These are phyloP conservation scores for Suillus paluster DNA, from an alignment of 768 basidiomycete species.

Conservation along the genomic window DNA sequence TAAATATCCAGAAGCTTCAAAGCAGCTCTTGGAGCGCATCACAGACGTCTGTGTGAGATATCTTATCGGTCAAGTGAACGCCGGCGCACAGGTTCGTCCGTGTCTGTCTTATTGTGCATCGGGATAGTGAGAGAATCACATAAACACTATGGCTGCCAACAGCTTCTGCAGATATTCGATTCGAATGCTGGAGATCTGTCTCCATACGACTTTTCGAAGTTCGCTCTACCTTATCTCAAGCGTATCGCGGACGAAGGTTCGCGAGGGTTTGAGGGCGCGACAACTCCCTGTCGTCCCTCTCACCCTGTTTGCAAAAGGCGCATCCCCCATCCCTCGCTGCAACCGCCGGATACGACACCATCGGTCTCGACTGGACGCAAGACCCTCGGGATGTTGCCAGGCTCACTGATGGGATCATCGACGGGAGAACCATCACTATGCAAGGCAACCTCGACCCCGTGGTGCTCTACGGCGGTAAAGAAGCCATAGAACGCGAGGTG, in stretches of 20 bases:
- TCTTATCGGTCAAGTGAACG: slow-evolving; percentile 90
- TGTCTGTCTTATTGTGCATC: background rate
- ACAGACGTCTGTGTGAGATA: slow-evolving; percentile 91
- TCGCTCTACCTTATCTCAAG: slow-evolving; percentile 80
- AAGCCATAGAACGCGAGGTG: slow-evolving; percentile 86
- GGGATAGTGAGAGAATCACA: background rate
- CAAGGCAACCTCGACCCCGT: slow-evolving; percentile 96
- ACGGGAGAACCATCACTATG: slow-evolving; percentile 54
- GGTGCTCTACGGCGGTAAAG: slow-evolving; percentile 81
- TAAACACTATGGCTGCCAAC: slow-evolving; percentile 3
- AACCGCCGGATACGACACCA: slow-evolving; percentile 78
- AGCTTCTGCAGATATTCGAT: slow-evolving; percentile 98
- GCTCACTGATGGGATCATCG: background rate
- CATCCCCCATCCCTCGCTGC: slow-evolving; percentile 76
- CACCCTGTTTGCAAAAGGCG: slow-evolving; percentile 95
- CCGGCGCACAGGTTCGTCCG: slow-evolving; percentile 89
- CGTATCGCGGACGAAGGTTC: slow-evolving; percentile 77
- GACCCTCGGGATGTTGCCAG: slow-evolving; percentile 73
- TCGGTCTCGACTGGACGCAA: slow-evolving; percentile 92
- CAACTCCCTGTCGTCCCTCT: slow-evolving; percentile 70
- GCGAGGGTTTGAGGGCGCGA: slow-evolving; percentile 55
- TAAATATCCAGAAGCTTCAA: slow-evolving; percentile 84
- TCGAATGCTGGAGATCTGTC: slow-evolving; percentile 95
- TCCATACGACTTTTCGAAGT: slow-evolving; percentile 81
- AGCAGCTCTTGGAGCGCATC: slow-evolving; percentile 74